These are phyloP conservation scores for Cucumis cinereus DNA, from an alignment of 306 rosid genomes.

Conservation along the genomic window DNA sequence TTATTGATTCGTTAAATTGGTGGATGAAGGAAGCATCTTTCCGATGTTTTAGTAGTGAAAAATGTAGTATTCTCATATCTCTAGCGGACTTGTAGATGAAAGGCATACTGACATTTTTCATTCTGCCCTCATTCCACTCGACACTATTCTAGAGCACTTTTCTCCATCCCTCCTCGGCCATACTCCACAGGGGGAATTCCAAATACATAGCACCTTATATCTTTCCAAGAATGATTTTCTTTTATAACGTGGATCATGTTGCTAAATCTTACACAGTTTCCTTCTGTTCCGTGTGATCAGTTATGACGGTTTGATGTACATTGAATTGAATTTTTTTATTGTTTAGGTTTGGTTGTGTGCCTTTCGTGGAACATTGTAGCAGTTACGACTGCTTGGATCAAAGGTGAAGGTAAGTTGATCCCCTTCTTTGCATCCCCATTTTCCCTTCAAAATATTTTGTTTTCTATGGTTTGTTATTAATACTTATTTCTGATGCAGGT, in stretches of 20 bases:
- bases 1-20: neutral
- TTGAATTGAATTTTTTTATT: slow-evolving; percentile 15
- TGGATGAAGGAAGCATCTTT: neutral
- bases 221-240: neutral
- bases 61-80: neutral
- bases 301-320: neutral
- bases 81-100: neutral
- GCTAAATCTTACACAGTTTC: neutral
- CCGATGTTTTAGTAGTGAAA: neutral
- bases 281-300: neutral
- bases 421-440: neutral
- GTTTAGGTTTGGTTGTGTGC: slow-evolving; percentile 59
- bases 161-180: neutral
- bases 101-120: neutral
- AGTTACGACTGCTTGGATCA: slow-evolving; percentile 65
- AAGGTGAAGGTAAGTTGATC: slow-evolving; percentile 61
- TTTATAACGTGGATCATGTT: neutral
- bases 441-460: neutral
- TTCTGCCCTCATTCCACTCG: neutral
- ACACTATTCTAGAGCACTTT: neutral
- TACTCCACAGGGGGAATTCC: neutral
- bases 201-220: neutral
- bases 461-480: slow-evolving; percentile 13
- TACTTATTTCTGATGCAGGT: slow-evolving; percentile 36
- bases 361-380: slow-evolving; percentile 80